A percentile compares a stretch with the other conserved stretches of the same genome.
Evolutionary conservation across 139 green algal genomes (phyloP).

Genomic region (Astrephomene gubernaculifera): DNA sequence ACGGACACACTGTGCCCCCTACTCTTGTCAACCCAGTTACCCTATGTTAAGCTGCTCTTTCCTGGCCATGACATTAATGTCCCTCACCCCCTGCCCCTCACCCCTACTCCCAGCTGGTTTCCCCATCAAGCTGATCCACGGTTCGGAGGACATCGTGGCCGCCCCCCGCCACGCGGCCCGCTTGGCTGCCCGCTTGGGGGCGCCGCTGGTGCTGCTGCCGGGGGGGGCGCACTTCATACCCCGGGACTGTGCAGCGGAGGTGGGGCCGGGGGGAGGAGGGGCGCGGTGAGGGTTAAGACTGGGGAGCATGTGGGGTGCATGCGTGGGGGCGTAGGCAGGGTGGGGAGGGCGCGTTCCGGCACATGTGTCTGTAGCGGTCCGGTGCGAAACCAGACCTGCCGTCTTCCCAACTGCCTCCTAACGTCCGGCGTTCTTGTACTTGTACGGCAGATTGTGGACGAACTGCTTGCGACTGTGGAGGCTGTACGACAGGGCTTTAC

Average conservation of each 20-base stretch:
- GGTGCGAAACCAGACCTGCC: no score
- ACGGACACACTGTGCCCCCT: background rate
- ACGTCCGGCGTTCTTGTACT: no score
- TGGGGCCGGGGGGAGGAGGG: background rate
- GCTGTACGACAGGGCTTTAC: background rate
- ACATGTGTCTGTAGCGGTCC: no score
- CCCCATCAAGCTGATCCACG: constrained; percentile 45
- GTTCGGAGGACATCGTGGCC: constrained; percentile 19
- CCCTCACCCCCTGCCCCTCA: background rate
- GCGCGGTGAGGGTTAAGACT: background rate
- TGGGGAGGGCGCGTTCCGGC: no score
- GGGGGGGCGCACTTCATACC: constrained; percentile 67
- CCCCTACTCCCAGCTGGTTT: constrained; percentile 5
- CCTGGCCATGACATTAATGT: background rate
- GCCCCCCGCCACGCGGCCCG: background rate
- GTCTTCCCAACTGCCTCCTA: no score
- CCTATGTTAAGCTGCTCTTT: background rate
- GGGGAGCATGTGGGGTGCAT: no score
- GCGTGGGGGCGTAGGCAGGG: no score
- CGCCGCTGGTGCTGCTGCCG: constrained; percentile 53
- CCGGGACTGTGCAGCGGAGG: constrained; percentile 57
- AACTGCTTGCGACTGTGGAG: constrained; percentile 8
- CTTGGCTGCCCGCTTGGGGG: constrained; percentile 3
- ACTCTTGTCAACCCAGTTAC: background rate
- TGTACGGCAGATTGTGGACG: constrained; percentile 31